Percentiles rank a stretch among this genome's conserved stretches.
Evolutionary conservation across 331 rosid genomes (phyloP).

Genomic region (Pyracantha coccinea): DNA sequence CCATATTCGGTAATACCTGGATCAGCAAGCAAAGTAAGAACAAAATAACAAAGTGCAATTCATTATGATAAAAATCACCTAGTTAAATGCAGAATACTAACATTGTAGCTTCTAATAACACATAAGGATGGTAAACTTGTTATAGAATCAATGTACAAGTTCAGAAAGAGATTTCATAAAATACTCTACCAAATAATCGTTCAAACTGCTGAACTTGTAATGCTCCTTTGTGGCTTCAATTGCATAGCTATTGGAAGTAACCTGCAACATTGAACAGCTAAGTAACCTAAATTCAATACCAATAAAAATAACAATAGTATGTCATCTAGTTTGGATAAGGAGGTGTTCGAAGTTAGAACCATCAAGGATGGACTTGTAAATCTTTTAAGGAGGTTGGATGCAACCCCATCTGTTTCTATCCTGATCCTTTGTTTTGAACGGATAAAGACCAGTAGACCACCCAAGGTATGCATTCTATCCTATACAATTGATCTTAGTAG

Average conservation of each 20-base stretch:
- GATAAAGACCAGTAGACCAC: neutral
- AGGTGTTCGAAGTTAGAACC: neutral
- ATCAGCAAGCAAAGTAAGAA: slow-evolving; percentile 12
- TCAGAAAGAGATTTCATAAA: neutral
- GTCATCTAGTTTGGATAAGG: neutral
- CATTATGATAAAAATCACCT: neutral
- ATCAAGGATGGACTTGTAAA: neutral
- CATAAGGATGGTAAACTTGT: slow-evolving; percentile 12
- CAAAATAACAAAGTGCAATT: neutral
- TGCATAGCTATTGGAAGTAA: slow-evolving; percentile 73
- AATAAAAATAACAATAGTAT: neutral
- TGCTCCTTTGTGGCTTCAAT: slow-evolving; percentile 86
- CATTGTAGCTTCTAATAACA: neutral
- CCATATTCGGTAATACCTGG: slow-evolving; percentile 97
- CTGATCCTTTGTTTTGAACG: neutral
- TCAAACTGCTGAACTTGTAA: slow-evolving; percentile 77
- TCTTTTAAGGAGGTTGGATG: neutral
- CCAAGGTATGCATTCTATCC: neutral
- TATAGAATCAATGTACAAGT: slow-evolving; percentile 1
- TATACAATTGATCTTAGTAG: neutral
- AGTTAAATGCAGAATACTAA: neutral
- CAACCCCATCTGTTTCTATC: neutral
- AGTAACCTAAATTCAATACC: neutral
- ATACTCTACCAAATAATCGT: slow-evolving; percentile 62
- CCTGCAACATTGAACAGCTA: slow-evolving; percentile 43